Evolutionary conservation across 2,329 filamentous ascomycete species (phyloP).

Genomic region (Harringtonia aguacate): DNA sequence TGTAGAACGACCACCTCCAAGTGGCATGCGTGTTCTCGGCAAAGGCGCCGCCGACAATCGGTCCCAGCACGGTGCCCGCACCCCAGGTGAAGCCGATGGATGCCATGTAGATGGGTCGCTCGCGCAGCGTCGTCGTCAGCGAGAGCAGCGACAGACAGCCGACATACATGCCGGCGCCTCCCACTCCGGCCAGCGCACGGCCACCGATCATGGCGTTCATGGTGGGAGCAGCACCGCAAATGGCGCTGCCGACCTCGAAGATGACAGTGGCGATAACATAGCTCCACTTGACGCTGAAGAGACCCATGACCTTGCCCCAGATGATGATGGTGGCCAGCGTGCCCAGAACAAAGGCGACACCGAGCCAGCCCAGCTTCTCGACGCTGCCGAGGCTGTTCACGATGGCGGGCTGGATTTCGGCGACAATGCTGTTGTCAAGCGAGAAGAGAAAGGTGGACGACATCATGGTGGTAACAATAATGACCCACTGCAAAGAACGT

Average conservation of each 20-base stretch:
- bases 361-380: conserved; percentile 28
- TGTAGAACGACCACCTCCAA: conserved; percentile 31
- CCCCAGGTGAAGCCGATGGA: conserved; percentile 6
- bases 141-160: conserved; percentile 10
- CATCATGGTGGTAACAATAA: conserved; percentile 13
- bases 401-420: conserved; percentile 32
- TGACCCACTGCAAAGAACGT: conserved; percentile 8
- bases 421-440: conserved; percentile 35
- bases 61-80: conserved; percentile 5
- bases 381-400: conserved; percentile 22
- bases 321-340: conserved; percentile 23
- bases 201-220: conserved; percentile 35
- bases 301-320: conserved; percentile 22
- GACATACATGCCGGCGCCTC: conserved; percentile 27
- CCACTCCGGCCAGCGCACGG: conserved; percentile 28
- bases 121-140: background rate
- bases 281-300: conserved; percentile 31
- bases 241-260: conserved; percentile 16
- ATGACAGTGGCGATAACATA: conserved; percentile 13
- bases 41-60: conserved; percentile 31
- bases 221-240: conserved; percentile 27
- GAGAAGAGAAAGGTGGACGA: conserved; percentile 26
- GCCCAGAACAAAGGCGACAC: conserved; percentile 25
- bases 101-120: conserved; percentile 5
- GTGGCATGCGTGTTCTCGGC: conserved; percentile 15